A percentile compares a stretch with the other conserved stretches of the same genome.
phyloP scores from a whole-genome alignment of 768 basidiomycete species.

The Boletus sensibilis region DNA sequence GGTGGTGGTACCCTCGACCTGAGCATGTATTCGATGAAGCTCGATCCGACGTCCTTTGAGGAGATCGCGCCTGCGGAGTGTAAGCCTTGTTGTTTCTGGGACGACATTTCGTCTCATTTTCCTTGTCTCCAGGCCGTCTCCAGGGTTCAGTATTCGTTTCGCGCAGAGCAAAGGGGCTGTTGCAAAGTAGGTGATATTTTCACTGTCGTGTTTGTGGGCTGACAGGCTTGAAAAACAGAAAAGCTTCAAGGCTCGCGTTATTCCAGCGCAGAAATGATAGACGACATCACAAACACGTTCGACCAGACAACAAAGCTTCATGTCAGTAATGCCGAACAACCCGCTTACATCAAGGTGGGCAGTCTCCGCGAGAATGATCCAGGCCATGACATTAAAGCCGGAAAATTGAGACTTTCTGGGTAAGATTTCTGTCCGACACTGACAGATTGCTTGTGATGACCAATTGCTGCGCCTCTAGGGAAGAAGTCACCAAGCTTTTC shows the following conservation, averaged over 20 bases:
- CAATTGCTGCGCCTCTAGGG: slow-evolving; percentile 16
- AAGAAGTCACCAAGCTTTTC: slow-evolving; percentile 40
- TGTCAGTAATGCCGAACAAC: slow-evolving; percentile 34
- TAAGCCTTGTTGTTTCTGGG: slow-evolving; percentile 4
- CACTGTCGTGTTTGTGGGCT: neutral
- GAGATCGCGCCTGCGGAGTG: slow-evolving; percentile 36
- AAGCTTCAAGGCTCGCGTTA: slow-evolving; percentile 29
- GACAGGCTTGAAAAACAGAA: slow-evolving; percentile 12
- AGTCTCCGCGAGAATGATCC: slow-evolving; percentile 34
- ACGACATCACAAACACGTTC: slow-evolving; percentile 33
- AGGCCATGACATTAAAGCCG: slow-evolving; percentile 30
- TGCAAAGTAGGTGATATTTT: slow-evolving; percentile 30
- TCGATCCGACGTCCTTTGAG: slow-evolving; percentile 33
- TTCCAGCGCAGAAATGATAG: slow-evolving; percentile 31
- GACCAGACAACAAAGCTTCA: slow-evolving; percentile 38
- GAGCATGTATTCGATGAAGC: slow-evolving; percentile 41
- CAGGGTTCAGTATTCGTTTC: slow-evolving; percentile 41
- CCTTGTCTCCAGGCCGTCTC: slow-evolving; percentile 30
- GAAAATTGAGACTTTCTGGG: slow-evolving; percentile 37
- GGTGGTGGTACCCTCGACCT: slow-evolving; percentile 45
- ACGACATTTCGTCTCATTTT: neutral
- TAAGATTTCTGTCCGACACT: slow-evolving; percentile 7
- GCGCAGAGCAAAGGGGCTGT: slow-evolving; percentile 26
- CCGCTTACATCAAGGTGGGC: slow-evolving; percentile 41
- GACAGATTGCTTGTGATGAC: neutral